Base-by-base conservation (phyloP, 78 protist genomes). In the Mantamonas sphyraenae region DNA sequence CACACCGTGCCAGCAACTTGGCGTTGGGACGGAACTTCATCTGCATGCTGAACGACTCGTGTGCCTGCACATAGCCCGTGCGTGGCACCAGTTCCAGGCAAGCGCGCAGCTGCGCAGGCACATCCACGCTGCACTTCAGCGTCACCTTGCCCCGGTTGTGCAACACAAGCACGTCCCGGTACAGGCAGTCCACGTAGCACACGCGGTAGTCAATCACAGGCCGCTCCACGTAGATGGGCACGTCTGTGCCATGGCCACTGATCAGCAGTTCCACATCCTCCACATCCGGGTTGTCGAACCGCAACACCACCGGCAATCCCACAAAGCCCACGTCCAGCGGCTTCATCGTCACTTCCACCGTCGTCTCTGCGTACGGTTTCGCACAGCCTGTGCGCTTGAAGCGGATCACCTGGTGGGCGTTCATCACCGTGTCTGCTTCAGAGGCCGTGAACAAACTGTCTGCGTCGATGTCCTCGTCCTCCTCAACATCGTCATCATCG, bases 51-150 rank as follows among this genome's bases (percentile, higher is more conserved):
- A 65, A 0, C 7, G 61, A 0, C 10, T 3, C 5, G 68, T 20
- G 42, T 3, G 67, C 70, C 64, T 79, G 84, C 67, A 71, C 84
- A 20, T 50, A 71, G 5, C 63, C 84, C 28, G 9, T 0, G 17
- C 20, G 4, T 3, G 84, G 84, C 10, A 19, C 2, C 67, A 58
- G 62, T 61, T 66, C 77, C 34, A 71, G 28, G 22, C 3, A 30
- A 3, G 35, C 68, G 10, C 16, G 4, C 14, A 72, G 73, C 24
- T 2, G 14, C 16, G 14, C 12, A 1, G 84, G 77, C 55, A 47
- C 40, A 0, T 2, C 22, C 20, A 45, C 2, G 12, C 0, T 1
- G 12, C 37, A 63, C 30, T 55, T 63, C 28, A 69, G 26, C 7
- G 76, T 42, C 1, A 42, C 0, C 58, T 2, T 24, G n/a, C 34